These are phyloP conservation scores for Leishmania guyanensis DNA, from an alignment of 208 protist genomes.

Conservation along the genomic window DNA sequence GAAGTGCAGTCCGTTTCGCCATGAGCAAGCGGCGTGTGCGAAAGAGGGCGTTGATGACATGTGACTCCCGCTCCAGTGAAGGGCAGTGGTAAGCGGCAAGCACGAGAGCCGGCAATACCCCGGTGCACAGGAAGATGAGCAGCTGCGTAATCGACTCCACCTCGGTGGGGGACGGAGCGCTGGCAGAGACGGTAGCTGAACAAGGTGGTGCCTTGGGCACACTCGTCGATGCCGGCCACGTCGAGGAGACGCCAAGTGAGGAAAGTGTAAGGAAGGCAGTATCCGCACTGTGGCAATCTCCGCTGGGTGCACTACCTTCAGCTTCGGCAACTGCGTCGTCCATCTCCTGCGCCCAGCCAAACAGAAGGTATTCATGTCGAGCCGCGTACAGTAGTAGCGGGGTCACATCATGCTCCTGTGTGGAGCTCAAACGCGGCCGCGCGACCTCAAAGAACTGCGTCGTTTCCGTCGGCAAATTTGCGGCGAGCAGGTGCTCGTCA, in stretches of 20 bases:
- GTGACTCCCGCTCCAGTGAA: constrained; percentile 8
- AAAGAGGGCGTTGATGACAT: constrained; percentile 12
- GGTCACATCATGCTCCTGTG: background rate
- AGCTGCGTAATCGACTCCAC: constrained; percentile 2
- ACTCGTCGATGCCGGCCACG: background rate
- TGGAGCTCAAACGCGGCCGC: background rate
- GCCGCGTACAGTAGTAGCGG: constrained; percentile 21
- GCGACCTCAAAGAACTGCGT: background rate
- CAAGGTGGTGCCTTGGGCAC: background rate
- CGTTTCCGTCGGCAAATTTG: background rate
- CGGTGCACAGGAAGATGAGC: constrained; percentile 15
- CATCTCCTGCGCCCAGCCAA: constrained; percentile 4
- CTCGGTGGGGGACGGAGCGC: background rate
- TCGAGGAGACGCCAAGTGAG: constrained; percentile 6
- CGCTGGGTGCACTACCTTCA: background rate
- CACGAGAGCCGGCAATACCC: constrained; percentile 12
- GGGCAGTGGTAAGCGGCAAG: constrained; percentile 10
- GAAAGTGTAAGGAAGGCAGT: background rate
- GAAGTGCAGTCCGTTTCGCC: background rate
- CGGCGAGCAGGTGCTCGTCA: background rate
- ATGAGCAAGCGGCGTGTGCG: constrained; percentile 12
- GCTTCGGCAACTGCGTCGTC: background rate
- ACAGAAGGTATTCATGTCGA: constrained; percentile 21
- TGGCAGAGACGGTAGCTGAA: background rate
- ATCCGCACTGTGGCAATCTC: background rate